Conservation (phyloP, 345 rosid species). For the Gossypium mustelinum region DNA sequence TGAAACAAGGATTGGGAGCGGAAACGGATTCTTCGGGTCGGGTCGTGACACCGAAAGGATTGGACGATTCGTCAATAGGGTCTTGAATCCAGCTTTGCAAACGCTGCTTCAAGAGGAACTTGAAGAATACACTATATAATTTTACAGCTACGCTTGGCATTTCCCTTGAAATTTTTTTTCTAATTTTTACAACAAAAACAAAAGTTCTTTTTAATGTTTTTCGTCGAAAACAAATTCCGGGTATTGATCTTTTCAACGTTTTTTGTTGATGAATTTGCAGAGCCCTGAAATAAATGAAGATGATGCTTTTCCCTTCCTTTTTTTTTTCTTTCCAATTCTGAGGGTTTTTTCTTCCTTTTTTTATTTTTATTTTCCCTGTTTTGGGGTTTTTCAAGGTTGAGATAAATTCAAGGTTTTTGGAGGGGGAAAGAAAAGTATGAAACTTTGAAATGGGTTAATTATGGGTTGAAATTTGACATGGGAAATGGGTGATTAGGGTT, state of each 20-base stretch:
- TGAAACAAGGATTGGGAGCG: constrained; percentile 67
- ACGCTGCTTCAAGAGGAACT: constrained; percentile 75
- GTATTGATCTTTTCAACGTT: background rate
- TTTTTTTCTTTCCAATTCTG: background rate
- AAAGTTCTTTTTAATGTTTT: background rate
- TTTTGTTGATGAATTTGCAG: constrained; percentile 7
- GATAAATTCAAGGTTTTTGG: constrained; percentile 21
- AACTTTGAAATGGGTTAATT: background rate
- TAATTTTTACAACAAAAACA: background rate
- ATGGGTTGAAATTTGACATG: constrained; percentile 5
- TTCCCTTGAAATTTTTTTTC: background rate
- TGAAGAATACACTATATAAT: constrained; percentile 90
- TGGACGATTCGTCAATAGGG: constrained; percentile 37
- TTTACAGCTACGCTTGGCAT: constrained; percentile 91
- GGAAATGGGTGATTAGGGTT: constrained; percentile 40
- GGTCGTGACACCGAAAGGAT: constrained; percentile 63
- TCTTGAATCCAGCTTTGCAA: constrained; percentile 68
- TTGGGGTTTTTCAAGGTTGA: background rate
- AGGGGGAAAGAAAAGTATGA: background rate
- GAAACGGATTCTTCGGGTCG: constrained; percentile 78
- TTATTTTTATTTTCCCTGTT: too few relatives aligned
- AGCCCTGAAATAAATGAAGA: background rate
- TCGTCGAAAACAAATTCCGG: background rate
- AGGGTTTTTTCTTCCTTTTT: background rate
- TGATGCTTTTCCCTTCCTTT: background rate